Evolutionary conservation across 1,284 basidiomycete species (phyloP).

Genomic region (Ustilago sp.): DNA sequence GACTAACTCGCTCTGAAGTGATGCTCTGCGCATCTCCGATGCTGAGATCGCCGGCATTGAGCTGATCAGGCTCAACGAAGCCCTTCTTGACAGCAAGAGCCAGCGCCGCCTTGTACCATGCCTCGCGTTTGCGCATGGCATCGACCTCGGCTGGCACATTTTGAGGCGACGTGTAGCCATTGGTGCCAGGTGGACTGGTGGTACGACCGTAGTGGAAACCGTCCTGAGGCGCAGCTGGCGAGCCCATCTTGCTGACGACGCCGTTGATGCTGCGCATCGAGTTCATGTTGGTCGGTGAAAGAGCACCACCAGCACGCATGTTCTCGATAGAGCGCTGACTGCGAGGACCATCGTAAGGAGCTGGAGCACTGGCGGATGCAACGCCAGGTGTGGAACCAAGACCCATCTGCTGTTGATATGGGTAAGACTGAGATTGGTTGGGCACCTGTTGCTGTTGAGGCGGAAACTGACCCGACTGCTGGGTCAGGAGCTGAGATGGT

Average conservation of each 20-base stretch:
- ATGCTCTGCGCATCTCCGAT: slow-evolving; percentile 43
- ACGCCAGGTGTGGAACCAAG: slow-evolving; percentile 10
- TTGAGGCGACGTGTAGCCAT: slow-evolving; percentile 48
- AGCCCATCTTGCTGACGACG: slow-evolving; percentile 51
- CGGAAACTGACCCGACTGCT: slow-evolving; percentile 1
- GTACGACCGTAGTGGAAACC: slow-evolving; percentile 61
- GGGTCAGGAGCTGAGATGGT: slow-evolving; percentile 1
- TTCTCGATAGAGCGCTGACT: slow-evolving; percentile 63
- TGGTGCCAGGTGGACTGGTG: slow-evolving; percentile 33
- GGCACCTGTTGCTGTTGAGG: slow-evolving; percentile 28
- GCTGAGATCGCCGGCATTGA: slow-evolving; percentile 49
- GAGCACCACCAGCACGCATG: slow-evolving; percentile 48
- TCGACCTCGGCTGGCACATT: slow-evolving; percentile 76
- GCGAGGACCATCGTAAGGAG: slow-evolving; percentile 51
- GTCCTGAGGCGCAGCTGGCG: slow-evolving; percentile 51
- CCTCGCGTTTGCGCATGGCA: slow-evolving; percentile 79
- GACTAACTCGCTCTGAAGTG: slow-evolving; percentile 36
- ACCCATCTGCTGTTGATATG: slow-evolving; percentile 27
- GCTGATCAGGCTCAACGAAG: slow-evolving; percentile 77
- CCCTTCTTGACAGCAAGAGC: slow-evolving; percentile 82
- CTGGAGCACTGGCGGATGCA: slow-evolving; percentile 22
- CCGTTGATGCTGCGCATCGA: slow-evolving; percentile 57
- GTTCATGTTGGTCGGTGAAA: slow-evolving; percentile 46
- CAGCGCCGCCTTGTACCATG: slow-evolving; percentile 87
- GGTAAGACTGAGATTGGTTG: slow-evolving; percentile 20